Conservation (phyloP, 2,329 filamentous ascomycete species). For the Amesomyces nigricolor region DNA sequence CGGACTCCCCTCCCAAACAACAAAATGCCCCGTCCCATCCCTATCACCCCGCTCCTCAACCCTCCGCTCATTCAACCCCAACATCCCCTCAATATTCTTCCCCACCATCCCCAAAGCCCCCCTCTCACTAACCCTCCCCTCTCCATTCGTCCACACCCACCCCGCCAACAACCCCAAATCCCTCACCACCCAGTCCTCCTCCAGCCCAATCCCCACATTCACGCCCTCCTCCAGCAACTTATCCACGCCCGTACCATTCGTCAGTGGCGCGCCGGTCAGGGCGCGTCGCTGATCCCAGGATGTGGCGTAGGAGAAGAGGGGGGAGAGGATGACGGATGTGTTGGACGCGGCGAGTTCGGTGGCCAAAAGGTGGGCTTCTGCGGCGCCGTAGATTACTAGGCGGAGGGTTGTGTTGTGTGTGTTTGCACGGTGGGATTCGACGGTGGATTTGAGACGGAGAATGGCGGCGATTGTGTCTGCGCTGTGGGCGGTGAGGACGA, state of each 20-base stretch:
- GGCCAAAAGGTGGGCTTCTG: constrained; percentile 57
- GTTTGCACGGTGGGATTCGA: constrained; percentile 48
- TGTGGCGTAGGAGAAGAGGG: constrained; percentile 49
- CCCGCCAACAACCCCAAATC: constrained; percentile 57
- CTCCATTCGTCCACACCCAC: constrained; percentile 52
- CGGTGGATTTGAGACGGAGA: constrained; percentile 51
- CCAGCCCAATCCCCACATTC: constrained; percentile 50
- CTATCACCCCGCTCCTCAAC: constrained; percentile 15
- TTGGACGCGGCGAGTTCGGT: constrained; percentile 49
- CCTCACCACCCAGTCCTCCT: constrained; percentile 57
- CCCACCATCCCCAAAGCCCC: constrained; percentile 54
- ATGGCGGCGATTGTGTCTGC: constrained; percentile 57
- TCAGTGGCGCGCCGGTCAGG: constrained; percentile 58
- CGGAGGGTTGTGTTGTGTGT: constrained; percentile 35
- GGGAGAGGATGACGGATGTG: constrained; percentile 56
- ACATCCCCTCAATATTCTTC: constrained; percentile 50
- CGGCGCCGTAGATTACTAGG: constrained; percentile 56
- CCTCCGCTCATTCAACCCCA: constrained; percentile 41
- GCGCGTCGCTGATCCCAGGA: constrained; percentile 58
- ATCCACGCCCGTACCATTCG: constrained; percentile 58
- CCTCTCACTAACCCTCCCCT: constrained; percentile 47
- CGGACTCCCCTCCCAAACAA: constrained; percentile 59
- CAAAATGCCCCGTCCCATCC: constrained; percentile 42
- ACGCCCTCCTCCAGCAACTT: constrained; percentile 54
- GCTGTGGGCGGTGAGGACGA: constrained; percentile 56